These are phyloP conservation scores for Isatis tinctoria DNA, from an alignment of 345 rosid species.

Conservation along the genomic window DNA sequence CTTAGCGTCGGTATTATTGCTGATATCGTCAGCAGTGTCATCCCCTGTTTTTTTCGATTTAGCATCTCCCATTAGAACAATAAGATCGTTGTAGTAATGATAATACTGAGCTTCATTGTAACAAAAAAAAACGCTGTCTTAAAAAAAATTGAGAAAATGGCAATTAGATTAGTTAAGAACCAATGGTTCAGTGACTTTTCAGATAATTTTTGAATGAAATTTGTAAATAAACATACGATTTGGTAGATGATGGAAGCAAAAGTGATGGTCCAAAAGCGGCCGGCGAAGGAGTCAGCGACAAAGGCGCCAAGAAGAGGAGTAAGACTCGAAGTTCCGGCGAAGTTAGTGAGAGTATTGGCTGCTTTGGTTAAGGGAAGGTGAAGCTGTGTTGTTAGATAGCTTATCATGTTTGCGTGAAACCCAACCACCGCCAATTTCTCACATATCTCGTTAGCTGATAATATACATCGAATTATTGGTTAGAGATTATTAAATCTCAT, in stretches of 20 bases:
- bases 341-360: slow-evolving; percentile 87
- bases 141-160: no score
- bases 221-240: slow-evolving; percentile 27
- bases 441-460: slow-evolving; percentile 72
- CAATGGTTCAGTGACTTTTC: not conserved
- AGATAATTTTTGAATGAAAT: not conserved
- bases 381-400: slow-evolving; percentile 75
- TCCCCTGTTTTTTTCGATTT: slow-evolving; percentile 44
- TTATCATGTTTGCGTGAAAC: slow-evolving; percentile 75
- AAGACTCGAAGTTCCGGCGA: slow-evolving; percentile 76
- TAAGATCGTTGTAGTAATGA: not conserved
- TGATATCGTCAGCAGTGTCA: slow-evolving; percentile 68
- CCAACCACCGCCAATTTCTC: slow-evolving; percentile 94
- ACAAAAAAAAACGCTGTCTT: no score
- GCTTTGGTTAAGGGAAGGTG: slow-evolving; percentile 91
- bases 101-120: not conserved
- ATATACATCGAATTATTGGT: not conserved
- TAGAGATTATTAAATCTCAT: not conserved
- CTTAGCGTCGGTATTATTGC: slow-evolving; percentile 63
- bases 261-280: slow-evolving; percentile 84
- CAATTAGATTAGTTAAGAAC: not conserved
- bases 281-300: slow-evolving; percentile 72
- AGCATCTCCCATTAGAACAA: not conserved
- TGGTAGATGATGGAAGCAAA: slow-evolving; percentile 72
- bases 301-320: slow-evolving; percentile 91